phyloP scores from a whole-genome alignment of 768 basidiomycete species.

The Rhodocollybia butyracea region DNA sequence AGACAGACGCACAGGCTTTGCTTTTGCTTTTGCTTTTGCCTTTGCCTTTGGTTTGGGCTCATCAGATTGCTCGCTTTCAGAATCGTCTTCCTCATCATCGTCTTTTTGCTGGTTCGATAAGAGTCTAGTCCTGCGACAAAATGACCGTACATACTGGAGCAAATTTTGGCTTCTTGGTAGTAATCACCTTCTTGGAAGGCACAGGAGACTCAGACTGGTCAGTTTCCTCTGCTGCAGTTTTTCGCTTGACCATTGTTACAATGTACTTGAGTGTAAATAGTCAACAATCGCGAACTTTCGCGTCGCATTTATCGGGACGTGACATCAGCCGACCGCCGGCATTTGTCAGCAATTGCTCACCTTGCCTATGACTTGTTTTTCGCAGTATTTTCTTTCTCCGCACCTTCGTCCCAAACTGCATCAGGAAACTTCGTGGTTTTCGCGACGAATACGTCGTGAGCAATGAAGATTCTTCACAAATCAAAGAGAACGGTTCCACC shows the following conservation, averaged over 20 bases:
- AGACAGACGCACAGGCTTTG: neutral
- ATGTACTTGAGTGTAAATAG: too few relatives aligned
- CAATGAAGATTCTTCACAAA: constrained; percentile 87
- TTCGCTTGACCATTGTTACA: neutral
- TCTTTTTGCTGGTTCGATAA: neutral
- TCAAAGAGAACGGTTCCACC: constrained; percentile 79
- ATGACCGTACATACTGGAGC: neutral
- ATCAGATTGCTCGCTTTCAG: neutral
- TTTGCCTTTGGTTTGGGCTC: constrained; percentile 13
- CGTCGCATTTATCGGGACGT: too few relatives aligned
- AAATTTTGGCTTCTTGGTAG: constrained; percentile 6
- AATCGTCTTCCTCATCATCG: constrained; percentile 13
- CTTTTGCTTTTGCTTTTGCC: constrained; percentile 20
- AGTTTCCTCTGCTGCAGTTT: neutral
- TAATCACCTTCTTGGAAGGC: neutral
- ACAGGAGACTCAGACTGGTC: neutral
- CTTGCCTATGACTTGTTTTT: neutral
- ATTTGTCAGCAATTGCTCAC: constrained; percentile 1
- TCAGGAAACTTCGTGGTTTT: neutral
- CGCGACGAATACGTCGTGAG: constrained; percentile 37
- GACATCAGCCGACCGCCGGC: neutral
- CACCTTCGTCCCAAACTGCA: neutral
- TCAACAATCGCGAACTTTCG: too few relatives aligned
- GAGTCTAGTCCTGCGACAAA: too few relatives aligned
- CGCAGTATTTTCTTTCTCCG: constrained; percentile 11